These are phyloP conservation scores for Kalmanozyma brasiliensis DNA, from an alignment of 1,284 basidiomycete species.

Conservation along the genomic window DNA sequence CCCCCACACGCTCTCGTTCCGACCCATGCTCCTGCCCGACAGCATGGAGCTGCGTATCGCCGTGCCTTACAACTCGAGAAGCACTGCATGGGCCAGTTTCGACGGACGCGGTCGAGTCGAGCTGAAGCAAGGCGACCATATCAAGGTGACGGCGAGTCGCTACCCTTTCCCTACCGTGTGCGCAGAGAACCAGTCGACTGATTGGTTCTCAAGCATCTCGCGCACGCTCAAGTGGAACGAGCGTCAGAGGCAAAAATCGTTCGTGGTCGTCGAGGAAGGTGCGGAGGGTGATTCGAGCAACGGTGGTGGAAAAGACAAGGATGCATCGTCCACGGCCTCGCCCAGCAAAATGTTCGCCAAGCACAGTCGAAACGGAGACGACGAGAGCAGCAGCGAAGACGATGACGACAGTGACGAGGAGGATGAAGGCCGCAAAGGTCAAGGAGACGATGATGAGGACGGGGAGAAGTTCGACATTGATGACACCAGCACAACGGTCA, in stretches of 20 bases:
- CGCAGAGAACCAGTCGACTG: conserved; percentile 93
- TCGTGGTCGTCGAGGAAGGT: conserved; percentile 77
- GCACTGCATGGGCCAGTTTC: conserved; percentile 98
- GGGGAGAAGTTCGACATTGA: conserved; percentile 65
- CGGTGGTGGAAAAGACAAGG: conserved; percentile 24
- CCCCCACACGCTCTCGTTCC: conserved; percentile 97
- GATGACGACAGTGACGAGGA: conserved; percentile 41
- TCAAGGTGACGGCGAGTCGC: conserved; percentile 96
- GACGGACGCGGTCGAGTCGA: conserved; percentile 97
- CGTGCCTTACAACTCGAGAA: conserved; percentile 96
- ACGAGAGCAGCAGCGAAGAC: conserved; percentile 25
- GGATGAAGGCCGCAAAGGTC: conserved; percentile 29
- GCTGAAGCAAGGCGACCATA: conserved; percentile 86
- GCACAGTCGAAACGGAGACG: conserved; percentile 24
- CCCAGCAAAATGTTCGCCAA: conserved; percentile 39
- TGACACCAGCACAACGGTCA: conserved; percentile 55
- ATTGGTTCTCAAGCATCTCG: conserved; percentile 97
- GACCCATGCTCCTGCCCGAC: conserved; percentile 94
- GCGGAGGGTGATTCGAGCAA: conserved; percentile 68
- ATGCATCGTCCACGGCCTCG: conserved; percentile 16
- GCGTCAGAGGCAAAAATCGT: conserved; percentile 65
- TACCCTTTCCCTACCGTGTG: conserved; percentile 99
- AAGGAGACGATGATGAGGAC: conserved; percentile 48
- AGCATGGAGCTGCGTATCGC: conserved; percentile 98
- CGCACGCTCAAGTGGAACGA: conserved; percentile 86